Percentiles rank a stretch among this genome's conserved stretches.
Conservation (phyloP, 2,329 filamentous ascomycete species). For the Macrophomina pseudophaseolina region DNA sequence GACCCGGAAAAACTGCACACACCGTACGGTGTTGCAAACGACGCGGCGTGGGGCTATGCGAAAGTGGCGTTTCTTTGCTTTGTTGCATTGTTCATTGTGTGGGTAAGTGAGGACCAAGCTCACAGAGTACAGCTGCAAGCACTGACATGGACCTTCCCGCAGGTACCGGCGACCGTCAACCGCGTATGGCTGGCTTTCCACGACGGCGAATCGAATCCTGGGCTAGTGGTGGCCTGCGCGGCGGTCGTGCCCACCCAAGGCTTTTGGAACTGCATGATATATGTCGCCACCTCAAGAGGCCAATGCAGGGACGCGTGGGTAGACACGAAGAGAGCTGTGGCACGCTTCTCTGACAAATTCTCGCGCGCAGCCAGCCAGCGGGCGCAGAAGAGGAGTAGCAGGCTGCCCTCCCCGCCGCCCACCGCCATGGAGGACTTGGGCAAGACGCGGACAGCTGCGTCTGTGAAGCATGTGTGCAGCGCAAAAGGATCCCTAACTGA, state of each 20-base stretch:
- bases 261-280: constrained; percentile 85
- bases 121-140: too few relatives aligned
- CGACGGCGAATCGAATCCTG: constrained; percentile 52
- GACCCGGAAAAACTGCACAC: not conserved
- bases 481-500: not conserved
- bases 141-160: not conserved
- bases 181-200: constrained; percentile 74
- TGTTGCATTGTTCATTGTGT: constrained; percentile 71
- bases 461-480: not conserved
- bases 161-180: constrained; percentile 74
- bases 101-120: constrained; percentile 48
- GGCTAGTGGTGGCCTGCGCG: constrained; percentile 71
- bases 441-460: not conserved
- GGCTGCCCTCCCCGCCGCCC: not conserved
- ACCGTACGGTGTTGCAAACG: not conserved
- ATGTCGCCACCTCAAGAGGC: constrained; percentile 65
- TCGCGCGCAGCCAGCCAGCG: not conserved
- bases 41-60: constrained; percentile 70
- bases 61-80: constrained; percentile 76
- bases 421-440: not conserved
- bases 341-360: not conserved
- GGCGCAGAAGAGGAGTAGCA: not conserved
- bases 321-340: not conserved
- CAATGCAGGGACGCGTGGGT: constrained; percentile 56
- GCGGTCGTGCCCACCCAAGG: constrained; percentile 81